Evolutionary conservation across 2,329 filamentous ascomycete genomes (phyloP).

Genomic region (Paraconiothyrium brasiliense): DNA sequence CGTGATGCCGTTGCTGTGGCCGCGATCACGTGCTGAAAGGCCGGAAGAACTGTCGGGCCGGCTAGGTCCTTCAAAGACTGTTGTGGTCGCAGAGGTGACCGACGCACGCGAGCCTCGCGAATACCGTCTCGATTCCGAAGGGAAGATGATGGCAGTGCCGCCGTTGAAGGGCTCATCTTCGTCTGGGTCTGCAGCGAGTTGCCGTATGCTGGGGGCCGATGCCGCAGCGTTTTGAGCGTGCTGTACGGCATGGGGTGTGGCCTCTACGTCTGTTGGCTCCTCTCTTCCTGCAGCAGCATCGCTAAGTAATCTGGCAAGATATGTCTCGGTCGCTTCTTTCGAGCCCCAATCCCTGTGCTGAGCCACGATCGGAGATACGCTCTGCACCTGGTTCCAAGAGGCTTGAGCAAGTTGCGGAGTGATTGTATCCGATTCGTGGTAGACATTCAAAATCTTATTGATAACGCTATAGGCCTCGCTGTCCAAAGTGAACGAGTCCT

Average conservation of each 20-base stretch:
- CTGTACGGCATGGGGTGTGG: slow-evolving; percentile 21
- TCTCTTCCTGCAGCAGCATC: slow-evolving; percentile 52
- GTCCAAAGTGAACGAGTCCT: slow-evolving; percentile 46
- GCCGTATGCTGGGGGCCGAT: slow-evolving; percentile 30
- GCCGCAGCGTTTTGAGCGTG: slow-evolving; percentile 19
- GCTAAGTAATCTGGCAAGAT: slow-evolving; percentile 59
- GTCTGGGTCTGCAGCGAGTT: slow-evolving; percentile 34
- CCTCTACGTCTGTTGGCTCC: slow-evolving; percentile 15
- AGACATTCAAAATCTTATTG: slow-evolving; percentile 53
- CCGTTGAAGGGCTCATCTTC: slow-evolving; percentile 36
- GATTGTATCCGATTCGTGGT: slow-evolving; percentile 49
- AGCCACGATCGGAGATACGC: slow-evolving; percentile 62
- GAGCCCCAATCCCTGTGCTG: slow-evolving; percentile 64
- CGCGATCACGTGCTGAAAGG: slow-evolving; percentile 37
- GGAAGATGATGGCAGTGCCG: slow-evolving; percentile 51
- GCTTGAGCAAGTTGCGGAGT: slow-evolving; percentile 52
- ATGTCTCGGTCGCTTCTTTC: slow-evolving; percentile 64
- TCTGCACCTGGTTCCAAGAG: slow-evolving; percentile 53
- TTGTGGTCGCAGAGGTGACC: slow-evolving; percentile 36
- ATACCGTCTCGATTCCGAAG: slow-evolving; percentile 44
- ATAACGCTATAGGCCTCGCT: slow-evolving; percentile 56
- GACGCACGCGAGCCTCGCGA: slow-evolving; percentile 45
- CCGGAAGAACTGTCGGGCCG: slow-evolving; percentile 45
- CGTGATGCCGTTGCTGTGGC: slow-evolving; percentile 47
- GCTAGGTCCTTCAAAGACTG: slow-evolving; percentile 44